Evolutionary conservation across 805 yeast species (phyloP), one percentile per base, ranked within the genome.

Genomic region (Kazachstania africana): DNA sequence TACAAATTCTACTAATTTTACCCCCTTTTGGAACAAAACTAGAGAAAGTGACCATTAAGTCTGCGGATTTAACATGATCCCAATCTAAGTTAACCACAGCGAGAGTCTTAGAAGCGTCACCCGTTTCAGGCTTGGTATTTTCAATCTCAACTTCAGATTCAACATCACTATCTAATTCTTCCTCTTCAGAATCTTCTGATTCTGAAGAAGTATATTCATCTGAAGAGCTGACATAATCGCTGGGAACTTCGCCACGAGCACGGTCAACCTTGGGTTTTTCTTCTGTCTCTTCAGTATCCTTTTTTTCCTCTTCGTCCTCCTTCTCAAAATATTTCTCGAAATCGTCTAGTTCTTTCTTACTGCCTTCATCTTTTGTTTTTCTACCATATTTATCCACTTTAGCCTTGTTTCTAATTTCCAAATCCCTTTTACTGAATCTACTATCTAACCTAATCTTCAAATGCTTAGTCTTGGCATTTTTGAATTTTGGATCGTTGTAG

Each of bases 11-110:
- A 27, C 60, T 53, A 33, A 88, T 78, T 27, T 63, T 60, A 2
- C 94, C 93, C 22, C 70, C 75, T 15, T 72, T 57, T 13, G 95
- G 95, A 15, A 81, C 76, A 59, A 88, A 91, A 34, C 94, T 74
- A 6, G 75, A 61, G 46, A 88, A 84, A 0, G 97, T 78, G 4
- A 94, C 94, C 78, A 82, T 72, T 40, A 88, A 61, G 52, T 91
- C 97, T 4, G 72, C 72, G 1, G 97, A 80, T 28, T 73, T 70
- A n/a, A 91, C 68, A 48, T 91, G 81, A 46, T 91, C 98, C 98
- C 98, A 91, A 52, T 91, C 98, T 70, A 91, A 64, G 49, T 91
- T 91, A 19, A 91, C 97, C 1, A 78, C 95, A 0, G 98, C 98
- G 48, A 91, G 65, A 5, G 81, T 63, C 21, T 61, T 62, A 1